These are phyloP conservation scores for Ammopiptanthus mongolicus DNA, from an alignment of 306 rosid genomes.

Conservation along the genomic window DNA sequence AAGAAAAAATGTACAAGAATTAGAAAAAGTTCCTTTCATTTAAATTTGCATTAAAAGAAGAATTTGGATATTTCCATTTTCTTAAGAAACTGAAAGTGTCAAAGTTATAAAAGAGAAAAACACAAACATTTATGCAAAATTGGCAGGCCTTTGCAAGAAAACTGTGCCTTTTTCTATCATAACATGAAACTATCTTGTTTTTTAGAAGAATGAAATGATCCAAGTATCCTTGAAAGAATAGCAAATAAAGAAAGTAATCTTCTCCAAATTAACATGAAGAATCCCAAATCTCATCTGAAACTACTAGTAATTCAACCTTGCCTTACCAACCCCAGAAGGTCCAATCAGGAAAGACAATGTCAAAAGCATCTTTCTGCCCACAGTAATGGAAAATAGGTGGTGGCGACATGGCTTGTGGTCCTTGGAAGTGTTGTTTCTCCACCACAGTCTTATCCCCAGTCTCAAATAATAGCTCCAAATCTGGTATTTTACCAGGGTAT, in stretches of 20 bases:
- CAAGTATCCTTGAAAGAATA: neutral
- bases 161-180: no score
- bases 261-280: neutral
- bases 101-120: neutral
- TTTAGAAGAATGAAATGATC: neutral
- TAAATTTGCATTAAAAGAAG: neutral
- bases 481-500: constrained; percentile 33
- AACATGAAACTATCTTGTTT: neutral
- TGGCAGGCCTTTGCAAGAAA: neutral
- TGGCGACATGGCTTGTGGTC: neutral
- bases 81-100: neutral
- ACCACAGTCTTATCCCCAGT: constrained; percentile 23
- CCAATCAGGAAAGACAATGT: constrained; percentile 41
- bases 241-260: neutral
- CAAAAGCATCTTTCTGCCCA: neutral
- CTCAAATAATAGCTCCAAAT: constrained; percentile 31
- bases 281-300: neutral
- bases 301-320: neutral
- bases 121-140: neutral
- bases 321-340: constrained; percentile 41
- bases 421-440: neutral
- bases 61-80: neutral
- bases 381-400: constrained; percentile 38
- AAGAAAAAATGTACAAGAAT: neutral
- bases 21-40: neutral